phyloP scores from a whole-genome alignment of 305 asterid genomes.

The Rubia peregrina region DNA sequence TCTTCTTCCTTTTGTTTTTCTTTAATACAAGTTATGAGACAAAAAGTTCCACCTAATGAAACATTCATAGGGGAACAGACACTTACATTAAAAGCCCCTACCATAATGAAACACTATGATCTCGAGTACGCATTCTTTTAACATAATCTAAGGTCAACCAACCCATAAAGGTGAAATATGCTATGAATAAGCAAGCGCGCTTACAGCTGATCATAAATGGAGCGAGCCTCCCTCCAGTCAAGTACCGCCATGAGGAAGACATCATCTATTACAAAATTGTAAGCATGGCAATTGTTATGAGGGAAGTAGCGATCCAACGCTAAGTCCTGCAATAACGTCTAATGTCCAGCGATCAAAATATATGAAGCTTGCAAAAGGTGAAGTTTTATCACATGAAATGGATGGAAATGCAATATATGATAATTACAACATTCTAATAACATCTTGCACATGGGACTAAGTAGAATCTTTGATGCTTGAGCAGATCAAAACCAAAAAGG shows the following conservation, averaged over 20 bases:
- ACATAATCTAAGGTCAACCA: slow-evolving; percentile 69
- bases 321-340: slow-evolving; percentile 52
- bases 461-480: background rate
- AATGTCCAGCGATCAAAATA: slow-evolving; percentile 55
- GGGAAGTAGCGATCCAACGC: slow-evolving; percentile 52
- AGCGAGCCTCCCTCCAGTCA: slow-evolving; percentile 25
- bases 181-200: slow-evolving; percentile 45
- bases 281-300: slow-evolving; percentile 38
- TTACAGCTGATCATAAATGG: slow-evolving; percentile 31
- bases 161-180: slow-evolving; percentile 66
- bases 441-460: background rate
- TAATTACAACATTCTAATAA: background rate
- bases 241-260: slow-evolving; percentile 26
- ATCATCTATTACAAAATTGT: slow-evolving; percentile 36
- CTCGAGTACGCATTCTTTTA: slow-evolving; percentile 41
- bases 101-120: slow-evolving; percentile 19
- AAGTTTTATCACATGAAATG: slow-evolving; percentile 9
- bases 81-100: slow-evolving; percentile 32
- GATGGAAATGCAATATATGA: background rate
- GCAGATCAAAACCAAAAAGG: slow-evolving; percentile 1
- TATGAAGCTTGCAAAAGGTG: slow-evolving; percentile 24
- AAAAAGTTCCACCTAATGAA: too few relatives aligned
- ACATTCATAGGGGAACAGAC: too few relatives aligned
- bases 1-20: too few relatives aligned
- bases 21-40: too few relatives aligned